A percentile compares a stretch with the other conserved stretches of the same genome.
phyloP scores from a whole-genome alignment of 2,329 filamentous ascomycete genomes.

The Aspergillus sp. region DNA sequence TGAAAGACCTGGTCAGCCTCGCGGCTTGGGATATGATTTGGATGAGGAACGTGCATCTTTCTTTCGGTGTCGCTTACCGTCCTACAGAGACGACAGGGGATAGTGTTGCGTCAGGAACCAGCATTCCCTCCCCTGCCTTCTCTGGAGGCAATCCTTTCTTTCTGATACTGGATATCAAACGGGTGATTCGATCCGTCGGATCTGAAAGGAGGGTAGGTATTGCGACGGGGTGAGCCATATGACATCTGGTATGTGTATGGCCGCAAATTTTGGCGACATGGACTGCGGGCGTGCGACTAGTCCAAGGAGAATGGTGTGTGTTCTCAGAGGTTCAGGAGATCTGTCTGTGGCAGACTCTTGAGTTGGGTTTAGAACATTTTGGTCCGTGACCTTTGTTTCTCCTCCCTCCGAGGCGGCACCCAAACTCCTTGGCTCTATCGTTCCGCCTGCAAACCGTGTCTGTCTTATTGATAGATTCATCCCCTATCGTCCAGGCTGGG shows the following conservation, averaged over 20 bases:
- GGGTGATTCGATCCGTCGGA: conserved; percentile 28
- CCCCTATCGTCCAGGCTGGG: conserved; percentile 54
- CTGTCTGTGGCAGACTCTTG: conserved; percentile 31
- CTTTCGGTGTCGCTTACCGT: conserved; percentile 29
- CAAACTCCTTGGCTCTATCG: background rate
- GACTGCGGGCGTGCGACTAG: conserved; percentile 7
- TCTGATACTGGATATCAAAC: conserved; percentile 42
- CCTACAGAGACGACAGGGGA: background rate
- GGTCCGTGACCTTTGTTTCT: conserved; percentile 35
- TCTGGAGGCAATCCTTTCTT: conserved; percentile 33
- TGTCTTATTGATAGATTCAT: conserved; percentile 49
- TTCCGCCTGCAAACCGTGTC: background rate
- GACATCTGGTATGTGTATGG: conserved; percentile 38
- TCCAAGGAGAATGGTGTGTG: conserved; percentile 1
- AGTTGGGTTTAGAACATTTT: conserved; percentile 26
- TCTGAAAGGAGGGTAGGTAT: conserved; percentile 10
- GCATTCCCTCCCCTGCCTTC: conserved; percentile 20
- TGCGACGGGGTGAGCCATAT: conserved; percentile 23
- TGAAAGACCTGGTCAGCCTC: conserved; percentile 51
- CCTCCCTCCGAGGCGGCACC: background rate
- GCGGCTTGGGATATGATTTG: conserved; percentile 48
- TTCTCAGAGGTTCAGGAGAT: conserved; percentile 6
- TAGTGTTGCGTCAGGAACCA: conserved; percentile 19
- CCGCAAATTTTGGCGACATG: conserved; percentile 17
- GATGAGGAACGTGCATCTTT: conserved; percentile 39